Percentiles rank a stretch among this genome's conserved stretches.
Conservation (phyloP, 73 alveolate genomes). For the Urostyla sp. region DNA sequence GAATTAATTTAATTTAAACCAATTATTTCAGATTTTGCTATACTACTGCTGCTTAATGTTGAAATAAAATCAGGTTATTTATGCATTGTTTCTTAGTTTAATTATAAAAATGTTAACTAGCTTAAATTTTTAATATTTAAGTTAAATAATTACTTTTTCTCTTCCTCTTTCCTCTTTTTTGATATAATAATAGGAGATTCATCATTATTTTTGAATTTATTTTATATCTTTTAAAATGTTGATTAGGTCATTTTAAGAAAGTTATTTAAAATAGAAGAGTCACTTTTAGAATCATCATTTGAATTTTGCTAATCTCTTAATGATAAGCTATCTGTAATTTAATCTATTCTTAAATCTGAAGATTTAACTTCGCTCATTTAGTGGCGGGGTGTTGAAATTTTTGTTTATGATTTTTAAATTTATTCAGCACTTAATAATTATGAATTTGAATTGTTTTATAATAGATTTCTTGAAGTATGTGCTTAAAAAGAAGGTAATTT, state of each 20-base stretch:
- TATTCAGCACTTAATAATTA: background rate
- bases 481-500: no score
- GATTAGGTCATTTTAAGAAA: conserved; percentile 32
- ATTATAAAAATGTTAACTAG: no score
- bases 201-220: conserved; percentile 10
- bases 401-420: conserved; percentile 13
- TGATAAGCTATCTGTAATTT: conserved; percentile 14
- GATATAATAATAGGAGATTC: no score
- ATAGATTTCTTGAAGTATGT: no score
- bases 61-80: no score
- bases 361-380: conserved; percentile 39
- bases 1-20: no score
- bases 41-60: no score
- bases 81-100: no score
- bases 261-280: conserved; percentile 27
- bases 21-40: no score
- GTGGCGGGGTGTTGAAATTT: conserved; percentile 41
- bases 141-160: no score
- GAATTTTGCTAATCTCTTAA: conserved; percentile 9
- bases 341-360: conserved; percentile 16
- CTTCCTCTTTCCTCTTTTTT: no score
- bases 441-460: conserved; percentile 12
- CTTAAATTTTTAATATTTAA: no score
- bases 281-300: conserved; percentile 29
- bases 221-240: conserved; percentile 24